Conservation (phyloP, 306 rosid genomes). For the Bauhinia variegata region DNA sequence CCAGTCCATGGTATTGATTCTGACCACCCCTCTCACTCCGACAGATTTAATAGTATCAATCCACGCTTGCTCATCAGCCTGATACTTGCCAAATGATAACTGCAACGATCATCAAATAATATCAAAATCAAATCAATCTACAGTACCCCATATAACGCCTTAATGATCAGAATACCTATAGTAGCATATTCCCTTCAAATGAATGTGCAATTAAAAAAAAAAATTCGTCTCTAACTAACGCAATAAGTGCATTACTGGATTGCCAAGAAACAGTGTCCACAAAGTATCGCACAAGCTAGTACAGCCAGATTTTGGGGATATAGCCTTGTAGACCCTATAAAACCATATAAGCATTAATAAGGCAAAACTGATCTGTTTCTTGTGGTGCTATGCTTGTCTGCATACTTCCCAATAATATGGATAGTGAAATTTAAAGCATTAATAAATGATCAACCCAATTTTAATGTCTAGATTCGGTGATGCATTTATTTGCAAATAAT, state of each 20-base stretch:
- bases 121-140: constrained; percentile 30
- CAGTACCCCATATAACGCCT: background rate
- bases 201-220: background rate
- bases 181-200: background rate
- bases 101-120: constrained; percentile 49
- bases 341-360: no score
- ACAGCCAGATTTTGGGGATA: background rate
- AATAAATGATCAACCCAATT: background rate
- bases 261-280: background rate
- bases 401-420: no score
- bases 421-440: no score
- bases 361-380: no score
- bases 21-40: constrained; percentile 51
- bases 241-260: constrained; percentile 14
- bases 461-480: constrained; percentile 29
- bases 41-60: constrained; percentile 82
- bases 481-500: constrained; percentile 27
- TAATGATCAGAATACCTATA: background rate
- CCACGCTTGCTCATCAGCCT: constrained; percentile 94
- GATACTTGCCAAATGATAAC: constrained; percentile 79
- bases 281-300: background rate
- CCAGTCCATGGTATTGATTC: constrained; percentile 96
- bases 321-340: no score
- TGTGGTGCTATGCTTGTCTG: no score
- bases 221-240: background rate